phyloP scores from a whole-genome alignment of 192 early-diverging fungal genomes.

The Mortierella antarctica region DNA sequence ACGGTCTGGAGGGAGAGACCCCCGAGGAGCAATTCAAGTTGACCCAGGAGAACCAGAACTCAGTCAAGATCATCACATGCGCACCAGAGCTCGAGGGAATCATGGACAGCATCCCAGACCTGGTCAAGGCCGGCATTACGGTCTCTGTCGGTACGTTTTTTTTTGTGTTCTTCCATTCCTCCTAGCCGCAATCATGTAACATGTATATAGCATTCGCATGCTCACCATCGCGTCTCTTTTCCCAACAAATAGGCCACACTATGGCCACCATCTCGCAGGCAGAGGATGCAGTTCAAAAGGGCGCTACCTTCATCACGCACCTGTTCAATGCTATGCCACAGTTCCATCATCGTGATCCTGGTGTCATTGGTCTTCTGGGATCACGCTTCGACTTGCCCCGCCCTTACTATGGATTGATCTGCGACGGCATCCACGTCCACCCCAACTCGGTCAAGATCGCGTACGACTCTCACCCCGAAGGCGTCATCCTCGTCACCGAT shows the following conservation, averaged over 20 bases:
- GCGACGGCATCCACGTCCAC: slow-evolving; percentile 86
- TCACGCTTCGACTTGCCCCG: slow-evolving; percentile 61
- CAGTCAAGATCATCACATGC: slow-evolving; percentile 78
- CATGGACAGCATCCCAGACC: slow-evolving; percentile 69
- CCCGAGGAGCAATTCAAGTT: slow-evolving; percentile 36
- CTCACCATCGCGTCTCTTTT: background rate
- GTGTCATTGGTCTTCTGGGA: slow-evolving; percentile 82
- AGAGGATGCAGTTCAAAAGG: slow-evolving; percentile 66
- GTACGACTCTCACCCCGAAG: slow-evolving; percentile 81
- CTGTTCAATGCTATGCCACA: slow-evolving; percentile 90
- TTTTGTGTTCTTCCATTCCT: background rate
- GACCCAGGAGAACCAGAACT: slow-evolving; percentile 54
- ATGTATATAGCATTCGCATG: background rate
- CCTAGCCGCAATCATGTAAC: background rate
- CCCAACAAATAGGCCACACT: slow-evolving; percentile 64
- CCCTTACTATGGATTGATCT: slow-evolving; percentile 87
- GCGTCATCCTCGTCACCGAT: slow-evolving; percentile 84
- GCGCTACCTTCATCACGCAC: slow-evolving; percentile 82
- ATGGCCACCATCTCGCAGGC: slow-evolving; percentile 72
- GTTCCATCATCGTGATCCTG: slow-evolving; percentile 91
- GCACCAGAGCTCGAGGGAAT: slow-evolving; percentile 85
- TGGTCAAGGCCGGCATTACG: slow-evolving; percentile 71
- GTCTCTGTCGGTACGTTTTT: slow-evolving; percentile 67
- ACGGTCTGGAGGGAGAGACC: slow-evolving; percentile 68
- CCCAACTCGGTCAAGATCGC: slow-evolving; percentile 85